Evolutionary conservation across 495 filamentous ascomycete genomes (phyloP), one percentile per base, ranked within the genome.

Genomic region (Barbatosphaeria neglecta): DNA sequence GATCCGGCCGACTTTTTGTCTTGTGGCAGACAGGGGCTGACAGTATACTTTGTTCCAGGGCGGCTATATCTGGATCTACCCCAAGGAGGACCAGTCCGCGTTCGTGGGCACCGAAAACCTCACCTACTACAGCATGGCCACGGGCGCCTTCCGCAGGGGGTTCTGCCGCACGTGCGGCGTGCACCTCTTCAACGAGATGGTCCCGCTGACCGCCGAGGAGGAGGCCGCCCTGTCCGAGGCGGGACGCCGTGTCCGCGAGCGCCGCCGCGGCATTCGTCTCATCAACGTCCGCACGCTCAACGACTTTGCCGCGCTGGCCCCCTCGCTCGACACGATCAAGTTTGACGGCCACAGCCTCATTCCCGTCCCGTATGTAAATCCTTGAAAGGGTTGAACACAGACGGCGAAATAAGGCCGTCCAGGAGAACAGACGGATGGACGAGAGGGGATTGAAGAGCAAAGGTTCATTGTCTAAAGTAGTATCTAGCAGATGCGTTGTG

Each of bases 121-220:
- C 11, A 22, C 17, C 10, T 37, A 37, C 7, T 73, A 76, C 51
- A 17, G 33, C 15, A 68, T 68, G 47, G 52, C 43, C 28, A 31
- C 33, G 37, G 46, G 48, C 0, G 9, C 61, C 4, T 56, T 51
- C 31, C 50, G 44, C 37, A 66, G 68, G 52, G 19, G 43, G 1
- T 75, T 75, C 44, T 76, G 73, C 59, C 63, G 62, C 38, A 65
- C 37, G 6, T 75, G 72, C 37, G 70, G 70, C 44, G 56, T 67
- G 20, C 22, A 54, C 22, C 15, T 72, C 11, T 55, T 42, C 10
- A 56, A 62, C 20, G 8, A 53, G 22, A 2, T 54, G 15, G 45
- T 40, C 8, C 10, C 22, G 9, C 1, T 62, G 39, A 56, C 57
- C 3, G 55, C 62, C 16, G 52, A 39, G 0, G 38, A 49, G 31